Conservation (phyloP, 1,284 basidiomycete species). For the Coniferiporia weirii region DNA sequence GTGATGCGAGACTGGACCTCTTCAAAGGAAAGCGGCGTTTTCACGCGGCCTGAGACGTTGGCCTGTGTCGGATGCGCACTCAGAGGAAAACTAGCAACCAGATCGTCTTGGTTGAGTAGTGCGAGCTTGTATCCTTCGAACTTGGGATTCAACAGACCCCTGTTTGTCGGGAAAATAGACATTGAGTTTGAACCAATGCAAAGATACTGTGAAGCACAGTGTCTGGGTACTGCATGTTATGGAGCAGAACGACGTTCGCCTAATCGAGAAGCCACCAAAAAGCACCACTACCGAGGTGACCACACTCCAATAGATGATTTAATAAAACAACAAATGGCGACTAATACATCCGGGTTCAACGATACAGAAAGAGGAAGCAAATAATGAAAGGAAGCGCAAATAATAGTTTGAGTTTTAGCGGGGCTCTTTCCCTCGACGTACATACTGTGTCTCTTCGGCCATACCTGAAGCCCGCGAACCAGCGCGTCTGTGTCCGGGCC, state of each 20-base stretch:
- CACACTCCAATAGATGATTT: neutral
- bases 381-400: neutral
- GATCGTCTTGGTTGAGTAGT: constrained; percentile 49
- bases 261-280: neutral
- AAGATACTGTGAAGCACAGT: neutral
- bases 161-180: constrained; percentile 33
- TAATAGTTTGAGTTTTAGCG: neutral
- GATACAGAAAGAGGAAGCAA: neutral
- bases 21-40: constrained; percentile 58
- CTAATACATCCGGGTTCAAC: neutral
- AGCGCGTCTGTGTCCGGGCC: neutral
- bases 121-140: constrained; percentile 82
- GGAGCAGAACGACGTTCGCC: neutral
- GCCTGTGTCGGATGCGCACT: constrained; percentile 53
- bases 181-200: neutral
- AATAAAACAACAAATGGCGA: neutral
- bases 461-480: neutral
- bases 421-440: neutral
- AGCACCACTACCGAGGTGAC: neutral
- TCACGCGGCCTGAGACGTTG: constrained; percentile 48
- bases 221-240: neutral
- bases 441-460: neutral
- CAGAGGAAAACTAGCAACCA: constrained; percentile 47
- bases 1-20: constrained; percentile 81
- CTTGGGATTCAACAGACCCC: constrained; percentile 65